Conservation (phyloP, 768 basidiomycete species). For the Tylopilus sp. region DNA sequence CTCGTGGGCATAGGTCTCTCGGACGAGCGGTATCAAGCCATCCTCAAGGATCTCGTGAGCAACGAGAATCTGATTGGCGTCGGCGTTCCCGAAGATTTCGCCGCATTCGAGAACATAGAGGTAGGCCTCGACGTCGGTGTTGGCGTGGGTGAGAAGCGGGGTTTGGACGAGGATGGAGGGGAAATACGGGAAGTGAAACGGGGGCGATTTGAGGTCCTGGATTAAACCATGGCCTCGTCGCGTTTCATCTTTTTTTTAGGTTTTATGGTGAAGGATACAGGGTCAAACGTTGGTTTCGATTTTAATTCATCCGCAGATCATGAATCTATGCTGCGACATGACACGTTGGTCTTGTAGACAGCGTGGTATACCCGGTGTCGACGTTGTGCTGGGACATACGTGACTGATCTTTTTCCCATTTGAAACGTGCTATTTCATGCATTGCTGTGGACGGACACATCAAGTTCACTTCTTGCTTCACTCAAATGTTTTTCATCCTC, state of each 20-base stretch:
- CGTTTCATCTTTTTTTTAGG: background rate
- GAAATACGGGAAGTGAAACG: constrained; percentile 47
- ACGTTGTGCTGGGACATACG: background rate
- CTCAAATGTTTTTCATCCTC: background rate
- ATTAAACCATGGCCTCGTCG: constrained; percentile 34
- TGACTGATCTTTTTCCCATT: background rate
- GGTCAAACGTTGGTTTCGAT: background rate
- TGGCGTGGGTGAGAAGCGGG: constrained; percentile 35
- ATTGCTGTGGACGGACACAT: background rate
- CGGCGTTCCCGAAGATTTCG: constrained; percentile 29
- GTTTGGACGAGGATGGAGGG: constrained; percentile 37
- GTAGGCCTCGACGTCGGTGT: constrained; percentile 10
- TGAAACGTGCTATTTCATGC: background rate
- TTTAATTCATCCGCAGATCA: background rate
- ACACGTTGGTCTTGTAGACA: background rate
- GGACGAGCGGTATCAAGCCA: constrained; percentile 82
- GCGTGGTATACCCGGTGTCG: background rate
- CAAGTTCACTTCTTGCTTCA: background rate
- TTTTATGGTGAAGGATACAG: background rate
- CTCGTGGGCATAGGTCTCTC: constrained; percentile 84
- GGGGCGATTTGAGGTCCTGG: constrained; percentile 58
- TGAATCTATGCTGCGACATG: background rate
- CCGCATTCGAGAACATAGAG: constrained; percentile 16
- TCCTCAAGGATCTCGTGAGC: constrained; percentile 69
- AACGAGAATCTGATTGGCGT: constrained; percentile 55